Evolutionary conservation across 768 basidiomycete genomes (phyloP).

Genomic region (Filobasidium floriforme): DNA sequence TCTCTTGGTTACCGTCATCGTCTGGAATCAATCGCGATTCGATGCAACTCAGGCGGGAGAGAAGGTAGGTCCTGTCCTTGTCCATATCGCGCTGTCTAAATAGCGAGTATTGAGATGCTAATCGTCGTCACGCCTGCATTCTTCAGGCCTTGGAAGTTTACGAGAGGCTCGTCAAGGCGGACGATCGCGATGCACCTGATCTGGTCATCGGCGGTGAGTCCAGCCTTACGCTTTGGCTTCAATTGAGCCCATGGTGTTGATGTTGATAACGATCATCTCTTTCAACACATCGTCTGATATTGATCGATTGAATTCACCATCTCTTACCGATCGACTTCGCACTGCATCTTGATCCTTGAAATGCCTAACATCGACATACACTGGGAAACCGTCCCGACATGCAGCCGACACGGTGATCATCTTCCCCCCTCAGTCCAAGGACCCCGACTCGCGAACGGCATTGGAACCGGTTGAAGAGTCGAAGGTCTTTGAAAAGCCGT

Average conservation of each 20-base stretch:
- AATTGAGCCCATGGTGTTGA: not conserved
- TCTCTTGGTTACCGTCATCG: not conserved
- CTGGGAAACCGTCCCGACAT: not conserved
- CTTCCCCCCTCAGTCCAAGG: slow-evolving; percentile 51
- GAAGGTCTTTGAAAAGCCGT: slow-evolving; percentile 84
- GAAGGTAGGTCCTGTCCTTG: slow-evolving; percentile 48
- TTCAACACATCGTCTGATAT: no score
- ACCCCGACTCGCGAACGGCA: slow-evolving; percentile 15
- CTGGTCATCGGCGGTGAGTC: slow-evolving; percentile 65
- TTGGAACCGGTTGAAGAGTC: slow-evolving; percentile 46
- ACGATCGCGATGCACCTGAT: slow-evolving; percentile 64
- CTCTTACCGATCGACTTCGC: no score
- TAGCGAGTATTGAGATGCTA: no score
- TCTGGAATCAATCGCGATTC: not conserved
- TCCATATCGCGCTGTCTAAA: not conserved
- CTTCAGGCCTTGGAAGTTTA: slow-evolving; percentile 71
- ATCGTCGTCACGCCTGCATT: no score
- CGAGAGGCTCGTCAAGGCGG: slow-evolving; percentile 56
- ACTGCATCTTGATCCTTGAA: no score
- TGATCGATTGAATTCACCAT: not conserved
- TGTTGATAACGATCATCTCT: not conserved
- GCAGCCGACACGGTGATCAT: slow-evolving; percentile 94
- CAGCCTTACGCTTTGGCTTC: not conserved
- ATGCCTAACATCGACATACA: no score
- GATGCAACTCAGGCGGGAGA: slow-evolving; percentile 43